A percentile compares a stretch with the other conserved stretches of the same genome.
Conservation (phyloP, 2,329 filamentous ascomycete genomes). For the Simplicillium aogashimaense region DNA sequence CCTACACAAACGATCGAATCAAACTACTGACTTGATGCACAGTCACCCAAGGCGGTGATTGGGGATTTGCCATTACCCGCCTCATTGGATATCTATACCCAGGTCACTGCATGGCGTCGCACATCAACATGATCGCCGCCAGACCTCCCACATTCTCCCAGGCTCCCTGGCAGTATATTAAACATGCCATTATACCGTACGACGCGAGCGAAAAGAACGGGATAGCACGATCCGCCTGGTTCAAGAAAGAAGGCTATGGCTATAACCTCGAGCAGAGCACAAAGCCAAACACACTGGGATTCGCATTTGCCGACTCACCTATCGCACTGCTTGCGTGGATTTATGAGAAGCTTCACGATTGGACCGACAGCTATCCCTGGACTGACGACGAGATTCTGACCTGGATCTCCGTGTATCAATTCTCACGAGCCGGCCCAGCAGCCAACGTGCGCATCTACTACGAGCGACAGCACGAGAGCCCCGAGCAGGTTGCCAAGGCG, state of each 20-base stretch:
- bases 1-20: background rate
- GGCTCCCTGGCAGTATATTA: constrained; percentile 45
- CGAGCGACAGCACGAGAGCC: constrained; percentile 39
- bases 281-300: constrained; percentile 60
- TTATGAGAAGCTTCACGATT: constrained; percentile 67
- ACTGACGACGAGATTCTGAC: constrained; percentile 63
- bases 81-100: constrained; percentile 51
- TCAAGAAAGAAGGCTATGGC: constrained; percentile 35
- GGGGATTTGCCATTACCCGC: constrained; percentile 58
- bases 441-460: constrained; percentile 63
- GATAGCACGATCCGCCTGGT: constrained; percentile 44
- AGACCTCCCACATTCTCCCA: constrained; percentile 36
- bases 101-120: constrained; percentile 38
- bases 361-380: constrained; percentile 62
- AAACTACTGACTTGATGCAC: too few species aligned
- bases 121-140: constrained; percentile 44
- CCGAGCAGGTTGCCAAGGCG: constrained; percentile 10
- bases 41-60: constrained; percentile 57
- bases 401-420: constrained; percentile 63
- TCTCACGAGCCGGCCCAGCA: constrained; percentile 54
- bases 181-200: constrained; percentile 42
- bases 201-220: constrained; percentile 38
- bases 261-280: constrained; percentile 32
- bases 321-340: constrained; percentile 63
- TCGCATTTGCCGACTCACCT: constrained; percentile 56